Evolutionary conservation across 2,329 filamentous ascomycete genomes (phyloP).

Genomic region (Anthostomella pinea): DNA sequence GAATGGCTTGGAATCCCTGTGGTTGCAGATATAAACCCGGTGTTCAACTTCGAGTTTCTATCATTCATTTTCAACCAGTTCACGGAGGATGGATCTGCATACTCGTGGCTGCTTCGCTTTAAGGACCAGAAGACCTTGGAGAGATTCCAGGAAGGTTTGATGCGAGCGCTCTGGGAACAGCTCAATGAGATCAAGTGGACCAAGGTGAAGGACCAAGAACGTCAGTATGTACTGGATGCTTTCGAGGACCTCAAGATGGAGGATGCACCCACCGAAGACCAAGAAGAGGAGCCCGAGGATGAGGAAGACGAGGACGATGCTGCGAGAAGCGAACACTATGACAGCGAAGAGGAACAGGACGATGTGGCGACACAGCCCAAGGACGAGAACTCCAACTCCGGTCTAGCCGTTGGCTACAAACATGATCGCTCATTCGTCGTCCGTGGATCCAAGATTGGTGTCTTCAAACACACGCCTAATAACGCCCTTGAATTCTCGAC

Average conservation of each 20-base stretch:
- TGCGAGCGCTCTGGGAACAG: constrained; percentile 96
- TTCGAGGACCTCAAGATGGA: constrained; percentile 95
- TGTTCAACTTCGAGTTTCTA: constrained; percentile 98
- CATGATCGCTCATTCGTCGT: constrained; percentile 97
- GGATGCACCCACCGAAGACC: constrained; percentile 58
- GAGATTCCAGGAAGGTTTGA: constrained; percentile 86
- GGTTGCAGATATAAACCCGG: constrained; percentile 88
- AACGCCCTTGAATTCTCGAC: constrained; percentile 95
- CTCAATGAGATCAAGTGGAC: constrained; percentile 91
- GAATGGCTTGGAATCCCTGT: constrained; percentile 87
- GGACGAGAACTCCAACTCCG: constrained; percentile 85
- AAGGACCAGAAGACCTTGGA: constrained; percentile 78
- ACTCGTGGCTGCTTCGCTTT: constrained; percentile 94
- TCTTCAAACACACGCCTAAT: constrained; percentile 93
- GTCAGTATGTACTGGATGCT: constrained; percentile 90
- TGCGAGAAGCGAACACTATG: constrained; percentile 67
- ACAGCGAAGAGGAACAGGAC: constrained; percentile 73
- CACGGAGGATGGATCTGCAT: constrained; percentile 79
- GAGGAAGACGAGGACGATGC: constrained; percentile 63
- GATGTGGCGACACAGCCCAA: constrained; percentile 65
- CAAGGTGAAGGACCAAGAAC: constrained; percentile 87
- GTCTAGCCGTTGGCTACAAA: constrained; percentile 94
- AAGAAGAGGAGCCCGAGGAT: constrained; percentile 48
- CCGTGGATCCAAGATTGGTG: constrained; percentile 94
- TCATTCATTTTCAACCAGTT: constrained; percentile 99